Conservation (phyloP, 1,284 basidiomycete genomes). For the Tetrapyrgos nigripes region DNA sequence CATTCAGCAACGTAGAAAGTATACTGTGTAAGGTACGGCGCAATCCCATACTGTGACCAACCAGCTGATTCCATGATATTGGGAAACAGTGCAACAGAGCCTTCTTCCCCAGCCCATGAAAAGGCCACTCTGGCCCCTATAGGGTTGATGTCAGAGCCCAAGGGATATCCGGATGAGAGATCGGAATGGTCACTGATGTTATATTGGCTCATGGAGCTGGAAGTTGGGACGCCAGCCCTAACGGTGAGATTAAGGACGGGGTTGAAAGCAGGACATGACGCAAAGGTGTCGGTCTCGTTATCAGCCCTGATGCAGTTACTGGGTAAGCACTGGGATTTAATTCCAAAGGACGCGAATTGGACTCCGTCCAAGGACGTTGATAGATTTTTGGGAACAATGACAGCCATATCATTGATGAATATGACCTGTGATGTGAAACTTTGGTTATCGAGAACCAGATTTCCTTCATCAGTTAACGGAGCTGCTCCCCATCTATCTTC, state of each 20-base stretch:
- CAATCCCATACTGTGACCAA: background rate
- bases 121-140: background rate
- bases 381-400: background rate
- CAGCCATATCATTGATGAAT: background rate
- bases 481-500: background rate
- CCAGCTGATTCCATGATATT: background rate
- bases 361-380: background rate
- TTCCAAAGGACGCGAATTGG: background rate
- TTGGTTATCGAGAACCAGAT: background rate
- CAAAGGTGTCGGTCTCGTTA: background rate
- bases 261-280: background rate
- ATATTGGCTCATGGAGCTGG: background rate
- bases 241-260: background rate
- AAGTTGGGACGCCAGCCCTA: background rate
- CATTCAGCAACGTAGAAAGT: background rate
- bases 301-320: background rate
- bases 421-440: background rate
- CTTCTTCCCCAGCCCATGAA: background rate
- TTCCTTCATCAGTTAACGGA: background rate
- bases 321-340: background rate
- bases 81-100: background rate
- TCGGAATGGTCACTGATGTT: background rate
- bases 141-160: background rate
- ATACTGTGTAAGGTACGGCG: background rate
- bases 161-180: background rate